phyloP scores from a whole-genome alignment of 1,284 basidiomycete genomes.

The Pascua sp. region DNA sequence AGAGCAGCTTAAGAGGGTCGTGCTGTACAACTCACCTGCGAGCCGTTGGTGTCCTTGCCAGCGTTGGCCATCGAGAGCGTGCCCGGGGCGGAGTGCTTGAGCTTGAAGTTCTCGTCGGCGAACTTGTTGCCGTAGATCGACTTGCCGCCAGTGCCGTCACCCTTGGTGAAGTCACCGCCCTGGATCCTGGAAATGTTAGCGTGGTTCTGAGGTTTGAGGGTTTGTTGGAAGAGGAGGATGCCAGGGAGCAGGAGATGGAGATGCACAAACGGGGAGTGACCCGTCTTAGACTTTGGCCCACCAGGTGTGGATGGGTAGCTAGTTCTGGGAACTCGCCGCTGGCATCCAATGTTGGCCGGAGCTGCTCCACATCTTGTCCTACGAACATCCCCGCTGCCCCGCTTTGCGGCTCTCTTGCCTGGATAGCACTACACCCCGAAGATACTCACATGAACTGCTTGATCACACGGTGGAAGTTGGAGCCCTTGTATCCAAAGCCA shows the following conservation, averaged over 20 bases:
- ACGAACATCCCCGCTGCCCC: background rate
- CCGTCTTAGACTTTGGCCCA: too few species aligned
- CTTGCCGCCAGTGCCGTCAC: conserved; percentile 63
- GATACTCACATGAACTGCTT: conserved; percentile 61
- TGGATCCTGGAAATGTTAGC: conserved; percentile 53
- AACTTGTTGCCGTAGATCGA: conserved; percentile 60
- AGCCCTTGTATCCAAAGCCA: conserved; percentile 67
- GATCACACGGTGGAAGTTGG: conserved; percentile 67
- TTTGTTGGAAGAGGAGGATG: too few species aligned
- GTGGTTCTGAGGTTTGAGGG: too few species aligned
- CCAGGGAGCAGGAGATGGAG: too few species aligned
- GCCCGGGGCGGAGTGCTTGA: conserved; percentile 80
- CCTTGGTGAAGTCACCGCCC: conserved; percentile 67
- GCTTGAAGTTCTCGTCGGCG: conserved; percentile 78
- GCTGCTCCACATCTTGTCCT: background rate
- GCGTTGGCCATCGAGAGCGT: conserved; percentile 92
- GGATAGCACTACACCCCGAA: background rate
- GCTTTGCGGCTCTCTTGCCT: too few species aligned
- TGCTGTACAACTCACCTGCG: conserved; percentile 20
- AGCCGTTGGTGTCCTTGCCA: conserved; percentile 52
- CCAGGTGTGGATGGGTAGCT: too few species aligned
- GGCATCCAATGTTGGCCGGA: too few species aligned
- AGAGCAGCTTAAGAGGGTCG: background rate
- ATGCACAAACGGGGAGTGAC: too few species aligned
- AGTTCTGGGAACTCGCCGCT: background rate